Evolutionary conservation across 176 grass and related monocot genomes (phyloP).

Genomic region (Eremochloa ophiuroides): DNA sequence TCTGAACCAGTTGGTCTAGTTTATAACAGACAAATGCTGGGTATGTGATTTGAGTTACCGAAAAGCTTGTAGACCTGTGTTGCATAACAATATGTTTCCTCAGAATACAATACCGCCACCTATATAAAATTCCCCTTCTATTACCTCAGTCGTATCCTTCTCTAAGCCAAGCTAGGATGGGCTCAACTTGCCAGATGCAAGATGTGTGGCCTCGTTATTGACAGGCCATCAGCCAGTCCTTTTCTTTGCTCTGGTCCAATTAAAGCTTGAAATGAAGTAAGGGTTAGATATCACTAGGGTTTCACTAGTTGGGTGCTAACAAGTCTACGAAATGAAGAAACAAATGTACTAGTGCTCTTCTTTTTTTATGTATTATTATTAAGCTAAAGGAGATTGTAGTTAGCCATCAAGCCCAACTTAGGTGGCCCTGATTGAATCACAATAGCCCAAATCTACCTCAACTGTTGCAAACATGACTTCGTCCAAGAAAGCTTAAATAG

Average conservation of each 20-base stretch:
- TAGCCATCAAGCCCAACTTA: background rate
- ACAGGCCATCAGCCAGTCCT: background rate
- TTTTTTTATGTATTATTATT: background rate
- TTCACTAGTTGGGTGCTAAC: too few relatives aligned
- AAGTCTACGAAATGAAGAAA: background rate
- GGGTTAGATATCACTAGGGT: background rate
- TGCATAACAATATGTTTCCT: background rate
- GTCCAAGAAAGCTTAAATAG: background rate
- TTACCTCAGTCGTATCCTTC: too few relatives aligned
- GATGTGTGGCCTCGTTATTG: background rate
- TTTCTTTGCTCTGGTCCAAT: background rate
- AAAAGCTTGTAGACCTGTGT: background rate
- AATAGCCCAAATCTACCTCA: background rate
- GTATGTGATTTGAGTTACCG: too few relatives aligned
- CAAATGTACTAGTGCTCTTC: background rate
- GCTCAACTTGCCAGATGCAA: too few relatives aligned
- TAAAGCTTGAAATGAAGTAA: background rate
- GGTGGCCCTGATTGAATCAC: background rate
- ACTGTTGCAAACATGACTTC: background rate
- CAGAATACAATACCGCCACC: too few relatives aligned
- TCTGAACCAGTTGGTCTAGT: background rate
- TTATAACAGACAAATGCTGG: background rate
- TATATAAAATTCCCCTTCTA: background rate
- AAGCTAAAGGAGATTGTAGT: background rate
- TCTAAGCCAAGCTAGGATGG: too few relatives aligned